Conservation (phyloP, 345 rosid species). For the Pugionium cornutum region DNA sequence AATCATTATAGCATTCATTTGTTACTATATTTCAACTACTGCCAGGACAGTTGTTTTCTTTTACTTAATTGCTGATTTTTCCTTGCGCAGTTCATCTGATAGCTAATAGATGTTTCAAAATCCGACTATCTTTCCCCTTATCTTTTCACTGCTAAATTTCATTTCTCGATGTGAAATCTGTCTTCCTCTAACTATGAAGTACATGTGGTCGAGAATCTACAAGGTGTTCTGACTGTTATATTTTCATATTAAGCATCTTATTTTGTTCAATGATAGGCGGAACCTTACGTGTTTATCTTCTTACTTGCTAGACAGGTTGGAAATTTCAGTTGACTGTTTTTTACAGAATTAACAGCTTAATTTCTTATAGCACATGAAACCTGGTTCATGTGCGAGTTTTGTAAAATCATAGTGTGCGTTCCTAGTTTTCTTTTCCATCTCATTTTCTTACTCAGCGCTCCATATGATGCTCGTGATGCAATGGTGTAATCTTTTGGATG, state of each 20-base stretch:
- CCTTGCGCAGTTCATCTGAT: neutral
- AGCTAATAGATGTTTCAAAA: neutral
- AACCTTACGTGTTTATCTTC: too few relatives aligned
- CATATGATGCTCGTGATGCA: conserved; percentile 16
- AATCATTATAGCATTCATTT: conserved; percentile 11
- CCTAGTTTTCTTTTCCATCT: conserved; percentile 19
- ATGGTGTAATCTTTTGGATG: conserved; percentile 18
- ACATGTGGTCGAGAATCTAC: too few relatives aligned
- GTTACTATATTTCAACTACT: conserved; percentile 2
- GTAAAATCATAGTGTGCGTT: neutral
- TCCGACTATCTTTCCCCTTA: neutral
- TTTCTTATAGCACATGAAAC: conserved; percentile 4
- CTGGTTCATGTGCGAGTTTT: conserved; percentile 6
- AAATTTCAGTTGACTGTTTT: too few relatives aligned
- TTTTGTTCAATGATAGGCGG: too few relatives aligned
- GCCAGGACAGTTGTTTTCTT: neutral
- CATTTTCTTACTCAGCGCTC: conserved; percentile 7
- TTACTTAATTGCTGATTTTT: neutral
- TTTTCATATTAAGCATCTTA: too few relatives aligned
- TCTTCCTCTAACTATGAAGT: too few relatives aligned
- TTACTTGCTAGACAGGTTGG: too few relatives aligned
- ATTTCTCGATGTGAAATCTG: too few relatives aligned
- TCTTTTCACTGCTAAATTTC: neutral
- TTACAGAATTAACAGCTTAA: too few relatives aligned
- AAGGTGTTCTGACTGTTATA: too few relatives aligned